These are phyloP conservation scores for Cyclostephanos tholiformis DNA, from an alignment of 108 stramenopile species.

Conservation along the genomic window DNA sequence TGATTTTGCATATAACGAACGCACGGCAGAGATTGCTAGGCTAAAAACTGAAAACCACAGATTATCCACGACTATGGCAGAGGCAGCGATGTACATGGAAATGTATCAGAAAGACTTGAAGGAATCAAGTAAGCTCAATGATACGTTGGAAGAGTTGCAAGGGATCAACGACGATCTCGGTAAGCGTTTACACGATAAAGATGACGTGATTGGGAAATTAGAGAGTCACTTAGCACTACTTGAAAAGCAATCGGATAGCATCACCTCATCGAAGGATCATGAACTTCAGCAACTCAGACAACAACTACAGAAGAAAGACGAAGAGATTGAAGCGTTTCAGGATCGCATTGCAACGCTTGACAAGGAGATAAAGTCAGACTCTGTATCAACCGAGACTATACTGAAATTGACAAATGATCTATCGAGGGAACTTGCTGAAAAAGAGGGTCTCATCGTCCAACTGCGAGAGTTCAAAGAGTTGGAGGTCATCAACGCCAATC, in stretches of 20 bases:
- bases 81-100: conserved; percentile 36
- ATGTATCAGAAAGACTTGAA: conserved; percentile 35
- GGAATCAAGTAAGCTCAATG: conserved; percentile 26
- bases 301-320: conserved; percentile 5
- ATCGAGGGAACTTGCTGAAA: not conserved
- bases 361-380: no score
- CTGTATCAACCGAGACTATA: no score
- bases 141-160: conserved; percentile 39
- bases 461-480: conserved; percentile 10
- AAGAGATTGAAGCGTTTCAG: conserved; percentile 7
- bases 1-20: conserved; percentile 29
- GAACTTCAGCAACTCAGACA: conserved; percentile 14
- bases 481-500: conserved; percentile 32
- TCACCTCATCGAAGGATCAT: conserved; percentile 10
- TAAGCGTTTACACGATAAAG: conserved; percentile 23
- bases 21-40: conserved; percentile 22
- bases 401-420: not conserved
- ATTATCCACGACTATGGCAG: conserved; percentile 32
- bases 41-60: conserved; percentile 32
- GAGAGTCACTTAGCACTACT: conserved; percentile 10
- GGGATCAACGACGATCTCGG: conserved; percentile 40
- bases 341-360: no score
- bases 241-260: conserved; percentile 21
- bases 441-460: conserved; percentile 2
- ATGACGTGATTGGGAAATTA: conserved; percentile 22